Base-by-base conservation (phyloP, 306 rosid genomes). In the Cucurbita ficifolia region DNA sequence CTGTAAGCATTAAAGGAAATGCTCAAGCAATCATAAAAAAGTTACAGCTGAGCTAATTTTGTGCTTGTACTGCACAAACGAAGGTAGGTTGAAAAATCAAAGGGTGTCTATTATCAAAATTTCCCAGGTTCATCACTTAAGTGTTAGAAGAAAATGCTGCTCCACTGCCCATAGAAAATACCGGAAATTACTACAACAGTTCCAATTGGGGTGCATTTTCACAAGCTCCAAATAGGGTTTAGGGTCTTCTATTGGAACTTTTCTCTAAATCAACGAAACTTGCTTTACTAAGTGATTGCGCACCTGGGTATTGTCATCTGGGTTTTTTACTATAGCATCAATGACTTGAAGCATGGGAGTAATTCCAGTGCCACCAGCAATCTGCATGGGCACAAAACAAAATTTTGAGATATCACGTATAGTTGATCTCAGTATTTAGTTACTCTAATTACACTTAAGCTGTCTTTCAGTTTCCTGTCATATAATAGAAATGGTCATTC, bases 331-430 rank as follows among this genome's bases (percentile, higher is more conserved):
- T 72, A 95, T 81, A 76, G 99, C 99, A 78, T 91, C 99, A 83
- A 91, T 87, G 59, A 95, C 88, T 85, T 95, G 97, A 79, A 95
- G 96, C 97, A 95, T 89, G 49, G 97, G 99, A 73, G 99, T 95
- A 79, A 95, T 95, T 78, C 99, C 96, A 4, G 97, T 58, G 76
- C 99, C 97, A 22, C 99, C 97, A 9, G 99, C 97, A 85, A 95
- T 81, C 99, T 91, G 85, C 60, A 78, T 68, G 68, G 70, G 78
- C 77, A 49, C 36, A 77, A 76, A 64, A 46, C 54, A 65, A 43
- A 79, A 79, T 29, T 39, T 53, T 5, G 72, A 43, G 72, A 46
- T 43, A 21, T 43, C 10, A 21, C 18, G 14, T 14, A 43, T 43
- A 2, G 53, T 65, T 65, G 72, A 65, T 21, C 18, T 12, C 54